Evolutionary conservation across 176 grass and related monocot species (phyloP), one percentile per base, ranked within the genome.

Genomic region (Bothriochloa decipiens): DNA sequence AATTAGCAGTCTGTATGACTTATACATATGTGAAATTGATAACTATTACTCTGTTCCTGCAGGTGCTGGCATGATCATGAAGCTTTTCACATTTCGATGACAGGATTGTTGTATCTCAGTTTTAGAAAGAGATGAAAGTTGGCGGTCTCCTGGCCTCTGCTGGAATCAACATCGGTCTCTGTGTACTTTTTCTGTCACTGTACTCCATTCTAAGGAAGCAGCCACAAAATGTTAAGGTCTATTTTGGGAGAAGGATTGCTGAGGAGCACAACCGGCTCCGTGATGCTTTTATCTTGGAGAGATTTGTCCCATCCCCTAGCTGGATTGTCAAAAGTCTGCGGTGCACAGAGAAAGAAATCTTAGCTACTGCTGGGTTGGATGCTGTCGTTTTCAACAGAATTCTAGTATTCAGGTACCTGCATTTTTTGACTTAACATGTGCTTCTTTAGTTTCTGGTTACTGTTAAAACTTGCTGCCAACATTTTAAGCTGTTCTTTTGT

Each of bases 181-280:
- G 87, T 72, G 52, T 79, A 45, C 77, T 98, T 80, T 87, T 98
- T 46, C 66, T 93, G 57, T 95, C 87, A 18, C 78, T 95, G 26
- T 95, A 98, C 80, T 98, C 96, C 7, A 80, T 98, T 74, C 78
- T 95, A 78, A 95, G 93, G 83, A 98, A 98, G 69, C 96, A 93
- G 28, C 96, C 93, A 7, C 85, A 82, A 14, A 98, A 95, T 92
- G 89, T 88, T 37, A 93, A 92, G 71, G 96, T 98, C 55, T 95
- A 98, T 77, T 98, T 98, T 47, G 93, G 96, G 12, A 86, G 93
- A 90, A 85, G 86, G 76, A 85, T 98, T 62, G 87, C 93, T 22
- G 88, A 93, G 83, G 83, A 92, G 83, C 78, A 85, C 46, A 88
- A 82, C 11, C 74, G 89, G 63, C 87, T 89, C 50, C 72, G 87